phyloP scores from a whole-genome alignment of 768 basidiomycete genomes.

The Amanita rubescens region DNA sequence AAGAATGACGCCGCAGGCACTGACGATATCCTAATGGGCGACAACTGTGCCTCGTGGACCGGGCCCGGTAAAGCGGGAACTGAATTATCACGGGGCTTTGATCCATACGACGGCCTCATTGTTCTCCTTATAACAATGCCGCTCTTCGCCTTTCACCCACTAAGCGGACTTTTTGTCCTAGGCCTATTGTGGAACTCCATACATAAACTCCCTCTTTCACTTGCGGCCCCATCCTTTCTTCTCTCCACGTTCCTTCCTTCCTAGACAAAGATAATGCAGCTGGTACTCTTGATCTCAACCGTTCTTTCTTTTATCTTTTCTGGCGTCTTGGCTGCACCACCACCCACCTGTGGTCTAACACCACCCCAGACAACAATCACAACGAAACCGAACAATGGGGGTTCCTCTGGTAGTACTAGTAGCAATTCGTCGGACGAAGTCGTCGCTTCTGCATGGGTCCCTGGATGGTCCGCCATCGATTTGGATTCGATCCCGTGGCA shows the following conservation, averaged over 20 bases:
- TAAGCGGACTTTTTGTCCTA: not conserved
- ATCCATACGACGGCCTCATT: constrained; percentile 1
- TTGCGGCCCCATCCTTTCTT: not conserved
- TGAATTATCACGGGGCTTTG: not conserved
- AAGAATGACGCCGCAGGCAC: not conserved
- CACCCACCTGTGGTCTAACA: constrained; percentile 27
- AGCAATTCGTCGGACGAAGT: constrained; percentile 17
- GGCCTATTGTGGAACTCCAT: not conserved
- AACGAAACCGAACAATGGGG: too few species aligned
- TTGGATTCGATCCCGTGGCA: constrained; percentile 42
- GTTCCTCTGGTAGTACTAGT: too few species aligned
- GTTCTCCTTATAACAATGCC: not conserved
- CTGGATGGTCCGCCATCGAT: constrained; percentile 43
- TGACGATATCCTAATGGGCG: too few species aligned
- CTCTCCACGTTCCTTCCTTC: constrained; percentile 3
- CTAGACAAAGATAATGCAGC: constrained; percentile 1
- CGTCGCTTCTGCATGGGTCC: constrained; percentile 49
- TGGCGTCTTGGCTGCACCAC: constrained; percentile 19
- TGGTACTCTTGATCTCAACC: constrained; percentile 10
- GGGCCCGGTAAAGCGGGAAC: not conserved
- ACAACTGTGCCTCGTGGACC: not conserved
- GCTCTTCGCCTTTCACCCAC: too few species aligned
- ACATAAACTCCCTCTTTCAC: not conserved
- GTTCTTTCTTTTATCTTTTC: constrained; percentile 24
- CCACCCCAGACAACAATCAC: too few species aligned